These are phyloP conservation scores for Podospora sp. DNA, from an alignment of 495 filamentous ascomycete genomes.

Conservation along the genomic window DNA sequence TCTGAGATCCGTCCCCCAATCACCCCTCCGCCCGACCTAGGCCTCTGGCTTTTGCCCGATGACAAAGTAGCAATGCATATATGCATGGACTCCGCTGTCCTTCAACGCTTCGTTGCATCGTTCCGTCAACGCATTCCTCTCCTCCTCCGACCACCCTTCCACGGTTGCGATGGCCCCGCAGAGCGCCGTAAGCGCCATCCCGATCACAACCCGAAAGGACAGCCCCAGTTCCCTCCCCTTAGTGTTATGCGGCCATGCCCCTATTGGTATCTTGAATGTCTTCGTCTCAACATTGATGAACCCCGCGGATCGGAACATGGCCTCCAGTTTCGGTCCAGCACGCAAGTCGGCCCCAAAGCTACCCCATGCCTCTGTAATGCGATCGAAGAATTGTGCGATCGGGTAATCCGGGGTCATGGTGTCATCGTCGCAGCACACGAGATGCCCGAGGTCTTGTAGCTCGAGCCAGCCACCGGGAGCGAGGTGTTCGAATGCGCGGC, in stretches of 20 bases:
- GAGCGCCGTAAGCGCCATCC: constrained; percentile 52
- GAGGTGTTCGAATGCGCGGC: constrained; percentile 32
- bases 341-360: constrained; percentile 46
- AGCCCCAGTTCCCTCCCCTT: constrained; percentile 35
- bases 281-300: constrained; percentile 60
- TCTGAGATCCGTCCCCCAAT: background rate
- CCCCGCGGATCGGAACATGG: constrained; percentile 54
- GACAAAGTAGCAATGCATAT: constrained; percentile 35
- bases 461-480: constrained; percentile 58
- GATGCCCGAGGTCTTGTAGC: constrained; percentile 49
- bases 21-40: background rate
- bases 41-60: constrained; percentile 36
- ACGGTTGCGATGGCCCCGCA: constrained; percentile 42
- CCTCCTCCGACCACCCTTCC: constrained; percentile 29
- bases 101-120: constrained; percentile 56
- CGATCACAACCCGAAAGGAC: constrained; percentile 40
- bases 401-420: constrained; percentile 36
- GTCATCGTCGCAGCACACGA: constrained; percentile 44
- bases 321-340: constrained; percentile 50
- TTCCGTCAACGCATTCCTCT: constrained; percentile 58
- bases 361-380: constrained; percentile 31
- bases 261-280: constrained; percentile 56
- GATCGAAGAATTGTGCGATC: constrained; percentile 34
- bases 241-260: constrained; percentile 53
- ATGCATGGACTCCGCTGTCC: constrained; percentile 54